These are phyloP conservation scores for Suillus occidentalis DNA, from an alignment of 768 basidiomycete species.

Conservation along the genomic window DNA sequence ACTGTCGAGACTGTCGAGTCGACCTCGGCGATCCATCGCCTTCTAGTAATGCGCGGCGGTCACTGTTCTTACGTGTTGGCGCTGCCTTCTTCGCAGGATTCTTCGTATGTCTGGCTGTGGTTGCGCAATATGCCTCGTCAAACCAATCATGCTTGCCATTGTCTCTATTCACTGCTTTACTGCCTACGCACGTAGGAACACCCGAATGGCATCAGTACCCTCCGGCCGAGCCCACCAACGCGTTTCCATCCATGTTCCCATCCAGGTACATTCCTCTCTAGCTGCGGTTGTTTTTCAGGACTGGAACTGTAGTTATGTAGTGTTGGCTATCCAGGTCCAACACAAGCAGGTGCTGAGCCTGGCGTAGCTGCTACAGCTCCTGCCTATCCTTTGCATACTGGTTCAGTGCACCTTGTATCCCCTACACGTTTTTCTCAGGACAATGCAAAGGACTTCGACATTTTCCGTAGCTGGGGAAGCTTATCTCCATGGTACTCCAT, in stretches of 20 bases:
- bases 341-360: constrained; percentile 21
- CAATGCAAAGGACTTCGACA: constrained; percentile 45
- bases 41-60: neutral
- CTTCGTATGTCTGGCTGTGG: constrained; percentile 11
- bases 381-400: constrained; percentile 68
- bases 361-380: constrained; percentile 60
- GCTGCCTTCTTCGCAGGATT: constrained; percentile 16
- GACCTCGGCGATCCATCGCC: neutral
- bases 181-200: constrained; percentile 51
- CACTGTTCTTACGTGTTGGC: constrained; percentile 7
- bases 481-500: constrained; percentile 81
- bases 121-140: constrained; percentile 10
- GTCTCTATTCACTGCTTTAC: constrained; percentile 1
- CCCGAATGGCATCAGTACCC: constrained; percentile 67
- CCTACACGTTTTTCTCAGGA: constrained; percentile 26
- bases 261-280: constrained; percentile 32
- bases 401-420: constrained; percentile 51
- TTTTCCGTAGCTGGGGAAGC: constrained; percentile 77
- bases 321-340: constrained; percentile 32
- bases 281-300: neutral
- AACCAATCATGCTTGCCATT: constrained; percentile 3
- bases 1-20: too few species aligned
- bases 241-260: constrained; percentile 66
- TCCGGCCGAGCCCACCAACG: constrained; percentile 67
- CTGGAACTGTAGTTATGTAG: constrained; percentile 16